phyloP scores from a whole-genome alignment of 129 eudicot genomes.

The Flaveria robusta region DNA sequence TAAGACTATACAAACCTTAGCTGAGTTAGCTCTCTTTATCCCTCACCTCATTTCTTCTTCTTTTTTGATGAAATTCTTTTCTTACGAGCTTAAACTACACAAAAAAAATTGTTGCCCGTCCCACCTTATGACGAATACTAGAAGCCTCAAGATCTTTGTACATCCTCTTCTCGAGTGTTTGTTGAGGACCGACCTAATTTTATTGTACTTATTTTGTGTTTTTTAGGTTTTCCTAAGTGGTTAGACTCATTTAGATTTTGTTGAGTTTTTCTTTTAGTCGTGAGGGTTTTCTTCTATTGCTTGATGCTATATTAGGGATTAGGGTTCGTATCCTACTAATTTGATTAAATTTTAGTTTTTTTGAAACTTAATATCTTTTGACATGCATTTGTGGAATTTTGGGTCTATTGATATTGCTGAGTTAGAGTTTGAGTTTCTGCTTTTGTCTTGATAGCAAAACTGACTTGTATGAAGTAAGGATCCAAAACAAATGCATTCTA shows the following conservation, averaged over 20 bases:
- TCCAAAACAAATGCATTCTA: conserved; percentile 85
- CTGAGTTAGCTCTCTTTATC: no score
- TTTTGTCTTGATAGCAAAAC: conserved; percentile 7
- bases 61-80: no score
- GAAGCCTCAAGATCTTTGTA: no score
- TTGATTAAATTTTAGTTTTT: conserved; percentile 36
- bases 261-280: background rate
- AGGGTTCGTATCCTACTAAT: background rate
- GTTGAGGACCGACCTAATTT: conserved; percentile 73
- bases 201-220: conserved; percentile 42
- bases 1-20: no score
- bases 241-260: no score
- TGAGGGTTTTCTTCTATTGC: conserved; percentile 32
- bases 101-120: no score
- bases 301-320: conserved; percentile 24
- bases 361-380: conserved; percentile 24
- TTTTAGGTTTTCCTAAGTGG: conserved; percentile 5
- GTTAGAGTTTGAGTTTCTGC: no score
- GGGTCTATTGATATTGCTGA: no score
- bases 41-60: no score
- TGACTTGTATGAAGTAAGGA: conserved; percentile 96
- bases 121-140: no score
- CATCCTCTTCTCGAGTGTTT: background rate
- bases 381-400: no score
- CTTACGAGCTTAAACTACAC: no score